Evolutionary conservation across 2,329 filamentous ascomycete genomes (phyloP).

Genomic region (Hypoxylon rubiginosum): DNA sequence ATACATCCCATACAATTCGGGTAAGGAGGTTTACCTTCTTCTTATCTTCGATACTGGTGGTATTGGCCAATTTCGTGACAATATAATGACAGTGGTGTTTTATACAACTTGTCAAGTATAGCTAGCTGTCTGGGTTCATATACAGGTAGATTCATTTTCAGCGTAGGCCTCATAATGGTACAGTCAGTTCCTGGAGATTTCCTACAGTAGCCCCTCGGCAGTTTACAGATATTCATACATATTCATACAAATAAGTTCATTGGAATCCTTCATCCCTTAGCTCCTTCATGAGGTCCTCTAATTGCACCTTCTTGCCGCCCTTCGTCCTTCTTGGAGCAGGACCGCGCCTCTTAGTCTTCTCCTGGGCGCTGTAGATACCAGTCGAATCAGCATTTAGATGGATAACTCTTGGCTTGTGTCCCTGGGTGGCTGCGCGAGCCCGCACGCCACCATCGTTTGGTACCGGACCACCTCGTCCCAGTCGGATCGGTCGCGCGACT

Average conservation of each 20-base stretch:
- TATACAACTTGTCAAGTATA: neutral
- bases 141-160: neutral
- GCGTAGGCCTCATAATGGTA: neutral
- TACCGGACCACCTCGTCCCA: conserved; percentile 63
- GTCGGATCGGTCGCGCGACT: conserved; percentile 69
- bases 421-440: conserved; percentile 49
- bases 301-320: conserved; percentile 54
- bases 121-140: neutral
- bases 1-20: neutral
- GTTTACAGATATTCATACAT: neutral
- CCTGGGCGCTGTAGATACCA: conserved; percentile 57
- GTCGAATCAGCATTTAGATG: conserved; percentile 52
- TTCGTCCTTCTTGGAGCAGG: conserved; percentile 57
- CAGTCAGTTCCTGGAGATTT: conserved; percentile 22
- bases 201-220: conserved; percentile 3
- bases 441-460: conserved; percentile 63
- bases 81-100: neutral
- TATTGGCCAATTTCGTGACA: neutral
- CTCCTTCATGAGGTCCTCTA: conserved; percentile 58
- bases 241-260: neutral
- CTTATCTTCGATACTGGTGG: neutral
- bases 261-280: conserved; percentile 32
- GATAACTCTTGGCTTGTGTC: conserved; percentile 59
- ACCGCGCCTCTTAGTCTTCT: conserved; percentile 51
- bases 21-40: neutral